Evolutionary conservation across 345 rosid genomes (phyloP), one percentile per base, ranked within the genome.

Genomic region (Eucalyptus erythrocorys): DNA sequence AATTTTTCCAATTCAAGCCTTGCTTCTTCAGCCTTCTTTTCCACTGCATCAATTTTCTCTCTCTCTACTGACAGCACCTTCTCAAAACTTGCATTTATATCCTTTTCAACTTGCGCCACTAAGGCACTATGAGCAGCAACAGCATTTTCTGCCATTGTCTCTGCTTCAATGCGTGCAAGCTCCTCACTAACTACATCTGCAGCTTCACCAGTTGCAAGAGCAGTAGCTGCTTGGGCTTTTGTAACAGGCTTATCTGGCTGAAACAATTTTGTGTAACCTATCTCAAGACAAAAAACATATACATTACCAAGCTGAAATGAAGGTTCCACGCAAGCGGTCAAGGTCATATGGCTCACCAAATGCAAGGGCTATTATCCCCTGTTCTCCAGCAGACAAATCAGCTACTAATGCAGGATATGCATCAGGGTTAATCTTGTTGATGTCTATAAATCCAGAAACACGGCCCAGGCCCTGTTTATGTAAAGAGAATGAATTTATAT

Each of bases 321-420:
- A 88, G 85, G 89, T 84, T 76, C 86, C 34, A 45, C 80, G 34
- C 86, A 79, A 87, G 47, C 87, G 43, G 86, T 88, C 43, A 89
- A 40, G 55, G 85, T 61, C 51, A 91, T 90, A 86, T 88, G 89
- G 93, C 96, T 92, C 88, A 98, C 99, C 99, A 89, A 98, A 98
- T 86, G 98, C 97, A 90, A 95, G 97, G 79, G 98, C 91, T 92
- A 91, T 94, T 87, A 98, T 94, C 91, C 99, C 98, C 86, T 95
- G 96, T 87, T 97, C 99, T 91, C 98, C 96, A 27, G 94, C 91
- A 79, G 96, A 96, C 88, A 98, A 90, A 89, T 98, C 99, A 85
- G 99, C 97, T 87, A 96, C 90, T 85, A 98, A 94, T 50, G 98
- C 96, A 89, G 99, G 99, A 95, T 98, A 98, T 49, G 99, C 99